Evolutionary conservation across 441 rosid species (phyloP), one percentile per base, ranked within the genome.

Genomic region (Francoa sonchifolia): DNA sequence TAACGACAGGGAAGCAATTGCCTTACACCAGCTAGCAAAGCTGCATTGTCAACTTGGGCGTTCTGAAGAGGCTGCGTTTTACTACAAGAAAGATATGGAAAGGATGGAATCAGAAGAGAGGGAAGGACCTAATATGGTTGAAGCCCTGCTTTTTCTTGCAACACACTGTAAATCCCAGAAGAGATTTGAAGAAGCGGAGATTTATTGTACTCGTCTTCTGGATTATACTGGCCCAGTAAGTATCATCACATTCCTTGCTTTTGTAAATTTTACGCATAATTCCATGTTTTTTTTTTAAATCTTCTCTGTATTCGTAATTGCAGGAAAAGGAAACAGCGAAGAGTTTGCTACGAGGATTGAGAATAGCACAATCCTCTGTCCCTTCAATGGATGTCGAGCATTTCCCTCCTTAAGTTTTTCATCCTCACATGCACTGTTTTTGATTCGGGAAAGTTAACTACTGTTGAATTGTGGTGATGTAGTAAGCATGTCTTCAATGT

Each of bases 21-120:
- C 97, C 15, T 69, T 88, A 33, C 75, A 72, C 52, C 81, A 66
- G 69, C 66, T 88, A 10, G 97, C 94, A 16, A 79, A 84, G 62
- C 77, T 81, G 52, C 85, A 84, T 26, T 45, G 46, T 10, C 71
- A 67, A 48, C 80, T 84, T 25, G 90, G 83, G 44, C 78, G 62
- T n/a, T 38, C 65, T 13, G 95, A 84, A 50, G 95, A 81, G 59
- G 92, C 94, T 12, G 94, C 94, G 6, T 77, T 69, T 66, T 84
- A 78, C 67, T 81, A 76, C 48, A 84, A 71, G 61, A 88, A 73
- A 67, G 92, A 84, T 68, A 51, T 84, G 31, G 97, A 79, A 48
- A 77, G 83, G 57, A 84, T 84, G 95, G 94, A 88, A 68, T 78
- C 75, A 14, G 97, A 88, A 62, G 95, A 84, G 54, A 73, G 94